These are phyloP conservation scores for Echites panduratus DNA, from an alignment of 257 asterid species.

Conservation along the genomic window DNA sequence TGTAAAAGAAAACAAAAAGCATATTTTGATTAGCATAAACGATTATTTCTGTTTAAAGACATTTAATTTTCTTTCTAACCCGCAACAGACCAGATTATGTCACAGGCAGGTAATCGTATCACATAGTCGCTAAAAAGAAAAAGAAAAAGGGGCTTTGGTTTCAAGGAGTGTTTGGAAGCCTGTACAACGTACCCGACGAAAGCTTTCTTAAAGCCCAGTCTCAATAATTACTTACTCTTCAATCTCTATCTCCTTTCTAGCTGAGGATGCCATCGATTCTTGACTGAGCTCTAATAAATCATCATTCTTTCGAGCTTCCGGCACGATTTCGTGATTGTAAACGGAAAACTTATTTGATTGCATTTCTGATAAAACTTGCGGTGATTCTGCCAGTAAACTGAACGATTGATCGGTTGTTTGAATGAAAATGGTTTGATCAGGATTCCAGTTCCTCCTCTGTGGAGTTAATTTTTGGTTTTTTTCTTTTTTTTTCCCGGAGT, in stretches of 20 bases:
- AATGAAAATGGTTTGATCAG: not conserved
- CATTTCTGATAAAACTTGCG: too few relatives aligned
- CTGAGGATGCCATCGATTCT: conserved; percentile 9
- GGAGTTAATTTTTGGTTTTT: not conserved
- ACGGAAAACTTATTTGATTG: not conserved
- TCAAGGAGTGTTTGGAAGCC: not conserved
- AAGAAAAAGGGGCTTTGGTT: not conserved
- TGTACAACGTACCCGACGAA: conserved; percentile 1
- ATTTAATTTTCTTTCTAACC: not conserved
- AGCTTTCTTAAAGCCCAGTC: not conserved
- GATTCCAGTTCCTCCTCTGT: not conserved
- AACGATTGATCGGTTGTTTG: not conserved
- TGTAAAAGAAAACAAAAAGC: not conserved
- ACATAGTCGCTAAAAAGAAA: not conserved
- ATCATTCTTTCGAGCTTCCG: not conserved
- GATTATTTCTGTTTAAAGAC: not conserved
- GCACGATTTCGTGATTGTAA: not conserved
- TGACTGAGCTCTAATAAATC: not conserved
- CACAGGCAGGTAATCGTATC: not conserved
- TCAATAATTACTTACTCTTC: not conserved
- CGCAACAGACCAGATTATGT: not conserved
- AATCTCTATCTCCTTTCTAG: too few relatives aligned
- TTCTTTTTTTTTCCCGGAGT: not conserved
- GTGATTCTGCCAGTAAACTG: not conserved
- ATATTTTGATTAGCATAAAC: too few relatives aligned